A percentile compares a stretch with the other conserved stretches of the same genome.
Evolutionary conservation across 2,329 filamentous ascomycete genomes (phyloP).

Genomic region (Cladosporium sp.): DNA sequence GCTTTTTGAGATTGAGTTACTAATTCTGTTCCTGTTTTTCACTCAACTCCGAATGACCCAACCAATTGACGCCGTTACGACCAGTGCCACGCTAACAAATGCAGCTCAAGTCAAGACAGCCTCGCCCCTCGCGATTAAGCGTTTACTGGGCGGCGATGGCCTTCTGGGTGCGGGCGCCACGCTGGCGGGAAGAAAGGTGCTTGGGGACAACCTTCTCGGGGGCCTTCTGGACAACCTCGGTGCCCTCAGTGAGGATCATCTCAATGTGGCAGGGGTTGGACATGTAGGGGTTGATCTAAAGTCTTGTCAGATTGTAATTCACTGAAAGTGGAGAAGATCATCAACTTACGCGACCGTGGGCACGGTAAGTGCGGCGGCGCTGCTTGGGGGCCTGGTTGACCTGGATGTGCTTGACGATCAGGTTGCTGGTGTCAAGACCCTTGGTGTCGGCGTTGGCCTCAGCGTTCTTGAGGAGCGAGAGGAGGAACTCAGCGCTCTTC

Average conservation of each 20-base stretch:
- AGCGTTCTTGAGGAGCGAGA: slow-evolving; percentile 95
- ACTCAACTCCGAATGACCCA: slow-evolving; percentile 4
- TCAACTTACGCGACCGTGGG: slow-evolving; percentile 93
- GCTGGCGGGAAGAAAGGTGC: slow-evolving; percentile 87
- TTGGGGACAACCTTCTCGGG: slow-evolving; percentile 59
- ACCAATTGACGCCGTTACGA: slow-evolving; percentile 11
- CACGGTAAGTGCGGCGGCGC: slow-evolving; percentile 98
- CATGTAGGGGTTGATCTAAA: slow-evolving; percentile 99
- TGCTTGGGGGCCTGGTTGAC: slow-evolving; percentile 99
- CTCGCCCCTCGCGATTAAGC: slow-evolving; percentile 13
- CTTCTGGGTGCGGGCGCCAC: slow-evolving; percentile 60
- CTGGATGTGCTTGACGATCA: slow-evolving; percentile 99
- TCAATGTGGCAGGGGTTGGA: slow-evolving; percentile 99
- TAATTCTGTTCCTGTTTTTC: slow-evolving; percentile 12
- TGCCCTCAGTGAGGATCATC: slow-evolving; percentile 96
- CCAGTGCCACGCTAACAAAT: slow-evolving; percentile 14
- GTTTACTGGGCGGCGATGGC: slow-evolving; percentile 44
- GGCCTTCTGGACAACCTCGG: slow-evolving; percentile 93
- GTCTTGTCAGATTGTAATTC: background rate
- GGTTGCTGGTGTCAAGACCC: slow-evolving; percentile 93
- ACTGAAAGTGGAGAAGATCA: background rate
- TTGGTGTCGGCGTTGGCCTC: slow-evolving; percentile 96
- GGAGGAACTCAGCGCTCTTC: slow-evolving; percentile 98
- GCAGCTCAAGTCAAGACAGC: slow-evolving; percentile 9
- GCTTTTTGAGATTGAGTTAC: slow-evolving; percentile 10